These are phyloP conservation scores for Glutinoglossum americanum DNA, from an alignment of 495 filamentous ascomycete species.

Conservation along the genomic window DNA sequence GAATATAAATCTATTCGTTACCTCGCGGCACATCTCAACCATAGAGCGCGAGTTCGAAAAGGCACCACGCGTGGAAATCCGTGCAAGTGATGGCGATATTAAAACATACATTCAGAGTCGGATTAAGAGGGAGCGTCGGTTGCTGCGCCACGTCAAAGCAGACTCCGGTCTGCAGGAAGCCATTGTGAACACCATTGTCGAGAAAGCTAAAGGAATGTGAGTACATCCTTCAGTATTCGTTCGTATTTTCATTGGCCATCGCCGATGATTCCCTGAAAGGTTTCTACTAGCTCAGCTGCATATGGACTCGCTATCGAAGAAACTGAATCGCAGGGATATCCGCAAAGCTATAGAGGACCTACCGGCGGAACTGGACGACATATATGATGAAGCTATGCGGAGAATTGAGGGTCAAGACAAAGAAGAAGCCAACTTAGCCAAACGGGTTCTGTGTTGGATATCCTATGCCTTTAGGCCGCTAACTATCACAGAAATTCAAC, in stretches of 20 bases:
- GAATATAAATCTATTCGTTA: slow-evolving; percentile 10
- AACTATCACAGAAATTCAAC: slow-evolving; percentile 21
- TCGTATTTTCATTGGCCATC: background rate
- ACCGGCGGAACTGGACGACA: slow-evolving; percentile 12
- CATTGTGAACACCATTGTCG: slow-evolving; percentile 9
- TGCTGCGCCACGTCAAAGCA: slow-evolving; percentile 7
- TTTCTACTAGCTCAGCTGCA: slow-evolving; percentile 33
- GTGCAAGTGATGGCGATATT: slow-evolving; percentile 14
- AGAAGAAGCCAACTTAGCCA: slow-evolving; percentile 16
- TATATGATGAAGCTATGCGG: slow-evolving; percentile 23
- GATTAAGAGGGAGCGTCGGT: slow-evolving; percentile 5
- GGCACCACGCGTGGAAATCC: slow-evolving; percentile 11
- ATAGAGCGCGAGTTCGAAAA: slow-evolving; percentile 8
- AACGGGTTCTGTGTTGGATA: slow-evolving; percentile 24
- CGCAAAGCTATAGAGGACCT: slow-evolving; percentile 17
- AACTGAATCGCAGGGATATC: slow-evolving; percentile 15
- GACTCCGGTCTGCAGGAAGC: slow-evolving; percentile 7
- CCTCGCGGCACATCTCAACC: slow-evolving; percentile 12
- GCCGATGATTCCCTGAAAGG: slow-evolving; percentile 15
- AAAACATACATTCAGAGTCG: slow-evolving; percentile 12
- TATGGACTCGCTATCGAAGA: slow-evolving; percentile 22
- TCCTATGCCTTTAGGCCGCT: slow-evolving; percentile 20
- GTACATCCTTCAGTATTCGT: background rate
- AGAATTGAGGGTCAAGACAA: slow-evolving; percentile 20
- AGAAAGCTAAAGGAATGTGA: slow-evolving; percentile 14